Evolutionary conservation across 768 basidiomycete genomes (phyloP).

Genomic region (Gloeopeniophorella convolvens): DNA sequence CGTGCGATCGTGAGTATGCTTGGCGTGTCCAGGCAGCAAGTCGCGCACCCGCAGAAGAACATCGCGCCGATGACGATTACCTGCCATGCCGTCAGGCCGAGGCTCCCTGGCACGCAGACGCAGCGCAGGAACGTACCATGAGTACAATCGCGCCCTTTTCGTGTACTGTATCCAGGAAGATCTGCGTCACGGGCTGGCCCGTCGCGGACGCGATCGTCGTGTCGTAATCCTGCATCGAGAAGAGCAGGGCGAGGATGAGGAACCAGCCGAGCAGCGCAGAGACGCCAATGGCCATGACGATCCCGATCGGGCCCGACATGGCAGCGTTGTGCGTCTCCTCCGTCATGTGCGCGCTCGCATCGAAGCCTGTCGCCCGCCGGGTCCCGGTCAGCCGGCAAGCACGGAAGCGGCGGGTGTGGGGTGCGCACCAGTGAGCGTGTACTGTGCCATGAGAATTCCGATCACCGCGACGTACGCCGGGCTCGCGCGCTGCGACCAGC

Average conservation of each 20-base stretch:
- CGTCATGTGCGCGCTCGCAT: slow-evolving; percentile 71
- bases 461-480: slow-evolving; percentile 64
- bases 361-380: slow-evolving; percentile 45
- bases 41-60: slow-evolving; percentile 69
- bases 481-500: slow-evolving; percentile 65
- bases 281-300: slow-evolving; percentile 65
- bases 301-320: slow-evolving; percentile 61
- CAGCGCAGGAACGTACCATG: slow-evolving; percentile 61
- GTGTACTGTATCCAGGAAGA: slow-evolving; percentile 72
- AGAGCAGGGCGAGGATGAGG: slow-evolving; percentile 62
- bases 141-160: slow-evolving; percentile 66
- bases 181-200: slow-evolving; percentile 71
- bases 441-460: slow-evolving; percentile 72
- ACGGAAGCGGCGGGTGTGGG: neutral
- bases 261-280: slow-evolving; percentile 73
- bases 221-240: slow-evolving; percentile 69
- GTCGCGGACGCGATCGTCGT: slow-evolving; percentile 44
- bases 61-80: slow-evolving; percentile 64
- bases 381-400: neutral
- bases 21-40: no score
- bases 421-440: slow-evolving; percentile 57
- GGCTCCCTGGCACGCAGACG: no score
- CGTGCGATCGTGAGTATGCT: neutral
- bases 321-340: slow-evolving; percentile 64
- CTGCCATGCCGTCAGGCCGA: no score